Base-by-base conservation (phyloP, 768 basidiomycete species). In the Gautieria morchelliformis region DNA sequence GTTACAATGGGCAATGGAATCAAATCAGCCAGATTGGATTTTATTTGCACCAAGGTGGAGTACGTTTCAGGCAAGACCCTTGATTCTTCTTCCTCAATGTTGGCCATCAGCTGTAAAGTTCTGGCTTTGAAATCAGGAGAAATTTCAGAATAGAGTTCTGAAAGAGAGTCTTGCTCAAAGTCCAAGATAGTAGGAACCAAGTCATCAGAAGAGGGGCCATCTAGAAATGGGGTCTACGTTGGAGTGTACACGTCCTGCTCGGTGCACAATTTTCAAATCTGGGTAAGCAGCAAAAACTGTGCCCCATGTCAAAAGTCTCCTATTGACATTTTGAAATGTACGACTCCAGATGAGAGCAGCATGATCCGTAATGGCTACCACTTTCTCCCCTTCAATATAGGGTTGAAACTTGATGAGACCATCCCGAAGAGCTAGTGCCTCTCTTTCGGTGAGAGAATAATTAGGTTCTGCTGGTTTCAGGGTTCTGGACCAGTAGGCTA, bases 401-500 rank as follows among this genome's bases (percentile, higher is more conserved):
- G 57, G 56, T 47, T 58, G 60, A 47, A 62, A 62, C n/a, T 59
- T 58, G 50, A 62, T 56, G 6, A 62, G 60, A 17, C 48, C 51
- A 45, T 62, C 61, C 51, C 58, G 61, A 5, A 53, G 20, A 5
- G 61, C 60, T 6, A 63, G 24, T n/a, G 58, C 60, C 37, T 63
- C 61, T 17, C 56, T 19, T 56, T 61, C 62, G 3, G 62, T 63
- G 17, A 58, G 48, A 9, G 62, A 61, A 30, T 63, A 61, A 33
- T 60, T 61, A 27, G 30, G 17, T 37, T 63, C 60, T 4, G 62
- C 62, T 24, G 58, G n/a, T 45, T 61, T 58, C 22, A 61, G 41
- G 19, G 59, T 61, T 20, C 59, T 22, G 20, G 54, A 52, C 62
- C 62, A 63, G 51, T 63, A 61, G 19, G 62, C 32, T 20, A 56